Percentiles rank a stretch among this genome's conserved stretches.
Conservation (phyloP, 176 grass and related monocot species). For the Aegilops umbellulata region DNA sequence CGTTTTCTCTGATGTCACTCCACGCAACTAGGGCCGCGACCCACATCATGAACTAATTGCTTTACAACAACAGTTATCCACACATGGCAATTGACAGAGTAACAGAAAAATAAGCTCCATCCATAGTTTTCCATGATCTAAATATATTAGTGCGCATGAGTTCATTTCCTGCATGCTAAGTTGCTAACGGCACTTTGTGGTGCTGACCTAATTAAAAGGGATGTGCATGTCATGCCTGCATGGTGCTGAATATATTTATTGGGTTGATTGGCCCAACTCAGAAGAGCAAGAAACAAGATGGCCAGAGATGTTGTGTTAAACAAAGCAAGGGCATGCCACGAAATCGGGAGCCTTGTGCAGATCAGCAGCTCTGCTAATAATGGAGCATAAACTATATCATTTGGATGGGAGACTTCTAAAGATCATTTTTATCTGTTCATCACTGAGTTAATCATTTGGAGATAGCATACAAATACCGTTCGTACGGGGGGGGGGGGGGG, state of each 20-base stretch:
- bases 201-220: neutral
- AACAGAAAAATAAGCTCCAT: neutral
- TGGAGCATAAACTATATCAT: conserved; percentile 9
- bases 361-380: conserved; percentile 22
- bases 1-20: conserved; percentile 3
- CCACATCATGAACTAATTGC: neutral
- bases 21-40: neutral
- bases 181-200: neutral
- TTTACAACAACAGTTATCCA: conserved; percentile 19
- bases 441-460: neutral
- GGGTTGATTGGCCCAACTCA: neutral
- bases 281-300: neutral
- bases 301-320: neutral
- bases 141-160: neutral
- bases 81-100: neutral
- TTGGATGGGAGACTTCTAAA: neutral
- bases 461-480: neutral
- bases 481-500: too few species aligned
- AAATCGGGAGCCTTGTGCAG: conserved; percentile 1
- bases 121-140: conserved; percentile 4
- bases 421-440: neutral
- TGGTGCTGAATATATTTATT: neutral
- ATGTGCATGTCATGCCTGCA: neutral
- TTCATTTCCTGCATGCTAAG: neutral
- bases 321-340: neutral